A percentile compares a stretch with the other conserved stretches of the same genome.
Conservation (phyloP, 306 rosid species). For the Senna tora region DNA sequence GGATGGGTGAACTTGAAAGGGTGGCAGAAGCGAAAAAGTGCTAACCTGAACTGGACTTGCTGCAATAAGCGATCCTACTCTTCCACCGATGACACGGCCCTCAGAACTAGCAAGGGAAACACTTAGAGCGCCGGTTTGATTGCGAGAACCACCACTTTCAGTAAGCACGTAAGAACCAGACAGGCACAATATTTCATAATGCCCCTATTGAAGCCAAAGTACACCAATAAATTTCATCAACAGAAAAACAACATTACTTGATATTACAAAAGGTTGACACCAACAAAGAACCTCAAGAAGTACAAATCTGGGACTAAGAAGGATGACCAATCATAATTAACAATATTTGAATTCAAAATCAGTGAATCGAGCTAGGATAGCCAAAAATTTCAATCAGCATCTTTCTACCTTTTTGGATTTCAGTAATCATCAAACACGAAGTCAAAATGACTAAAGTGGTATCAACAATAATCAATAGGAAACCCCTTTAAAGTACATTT, state of each 20-base stretch:
- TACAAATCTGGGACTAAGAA: not conserved
- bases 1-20: no score
- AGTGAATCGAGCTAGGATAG: not conserved
- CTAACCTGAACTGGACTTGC: slow-evolving; percentile 91
- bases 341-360: not conserved
- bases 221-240: slow-evolving; percentile 5
- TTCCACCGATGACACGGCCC: slow-evolving; percentile 90
- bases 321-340: not conserved
- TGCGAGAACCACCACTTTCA: slow-evolving; percentile 62
- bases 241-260: not conserved
- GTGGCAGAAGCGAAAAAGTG: slow-evolving; percentile 14
- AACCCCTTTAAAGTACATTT: slow-evolving; percentile 1
- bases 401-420: not conserved
- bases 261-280: not conserved
- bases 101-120: slow-evolving; percentile 94
- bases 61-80: slow-evolving; percentile 84
- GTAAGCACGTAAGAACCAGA: slow-evolving; percentile 80
- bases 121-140: slow-evolving; percentile 72
- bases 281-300: not conserved
- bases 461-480: not conserved
- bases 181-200: slow-evolving; percentile 85
- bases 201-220: slow-evolving; percentile 65
- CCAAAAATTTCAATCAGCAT: not conserved
- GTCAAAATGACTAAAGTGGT: not conserved
- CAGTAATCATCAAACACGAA: not conserved